Base-by-base conservation (phyloP, 2,329 filamentous ascomycete genomes). In the Cladobotryum mycophilum region DNA sequence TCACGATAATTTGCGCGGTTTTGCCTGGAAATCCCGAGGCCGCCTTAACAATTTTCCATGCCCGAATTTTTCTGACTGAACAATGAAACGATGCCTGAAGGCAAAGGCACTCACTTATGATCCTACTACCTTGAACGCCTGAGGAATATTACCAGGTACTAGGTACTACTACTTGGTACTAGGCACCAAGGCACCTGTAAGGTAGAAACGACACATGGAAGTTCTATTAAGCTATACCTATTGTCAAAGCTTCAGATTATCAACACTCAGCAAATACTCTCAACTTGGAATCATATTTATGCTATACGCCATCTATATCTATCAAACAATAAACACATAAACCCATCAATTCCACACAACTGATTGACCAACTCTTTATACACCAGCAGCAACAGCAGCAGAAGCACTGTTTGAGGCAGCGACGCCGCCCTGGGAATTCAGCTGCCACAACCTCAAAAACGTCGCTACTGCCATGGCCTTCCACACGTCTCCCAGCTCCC, bases 401-500 rank as follows among this genome's bases (percentile, higher is more conserved):
- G 25, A 4, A 5, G 25, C 25, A 11, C 25, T 8, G 25, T 8
- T 30, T 8, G 6, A 7, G 8, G 25, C 25, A 30, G 25, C 9
- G 25, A 30, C 25, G n/a, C 37, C 45, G 4, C 41, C 20, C 44
- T 54, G 45, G 45, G 46, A 33, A 22, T 50, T 35, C 46, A 41
- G 44, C 46, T 57, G 55, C 41, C 45, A 50, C 15, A 54, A 30
- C 41, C 55, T 50, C 17, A 54, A n/a, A 30, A 56, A 56, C 11
- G 70, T 67, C 5, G 64, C 59, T 8, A 72, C 70, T 1, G 71
- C 68, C 69, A 73, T 73, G 14, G 73, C 56, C 1, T 67, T 65
- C 69, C 70, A 75, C 17, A 68, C 59, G 52, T 70, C 66, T 12
- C 72, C 73, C 12, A 75, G 59, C 15, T 61, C 55, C 1, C 72